A percentile compares a stretch with the other conserved stretches of the same genome.
phyloP scores from a whole-genome alignment of 495 filamentous ascomycete species.

The Aspergillus ostianus region DNA sequence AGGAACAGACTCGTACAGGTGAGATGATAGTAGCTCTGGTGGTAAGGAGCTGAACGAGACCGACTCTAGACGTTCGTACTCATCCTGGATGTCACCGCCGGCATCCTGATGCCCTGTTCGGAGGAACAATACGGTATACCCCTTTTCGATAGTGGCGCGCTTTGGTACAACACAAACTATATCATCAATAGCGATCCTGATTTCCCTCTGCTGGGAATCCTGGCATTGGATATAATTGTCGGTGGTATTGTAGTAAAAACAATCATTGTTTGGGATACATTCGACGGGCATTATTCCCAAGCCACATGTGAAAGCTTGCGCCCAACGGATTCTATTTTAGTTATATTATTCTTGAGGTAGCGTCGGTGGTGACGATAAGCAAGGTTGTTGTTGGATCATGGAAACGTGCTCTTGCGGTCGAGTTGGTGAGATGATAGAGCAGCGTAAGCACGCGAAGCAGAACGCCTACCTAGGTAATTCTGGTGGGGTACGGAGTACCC shows the following conservation, averaged over 20 bases:
- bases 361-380: too few species aligned
- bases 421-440: neutral
- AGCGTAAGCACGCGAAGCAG: neutral
- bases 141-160: neutral
- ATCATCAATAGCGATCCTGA: conserved; percentile 23
- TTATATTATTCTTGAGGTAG: too few species aligned
- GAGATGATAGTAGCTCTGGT: conserved; percentile 17
- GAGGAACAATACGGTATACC: conserved; percentile 30
- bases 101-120: conserved; percentile 1
- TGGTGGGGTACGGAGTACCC: too few species aligned
- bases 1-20: conserved; percentile 24
- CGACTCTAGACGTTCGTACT: conserved; percentile 13
- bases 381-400: too few species aligned
- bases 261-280: neutral
- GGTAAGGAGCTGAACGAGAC: conserved; percentile 20
- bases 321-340: too few species aligned
- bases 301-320: too few species aligned
- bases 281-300: neutral
- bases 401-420: neutral
- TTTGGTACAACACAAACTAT: conserved; percentile 31
- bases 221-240: conserved; percentile 20
- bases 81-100: conserved; percentile 1
- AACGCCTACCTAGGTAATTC: too few species aligned
- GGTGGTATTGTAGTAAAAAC: conserved; percentile 7
- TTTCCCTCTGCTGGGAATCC: conserved; percentile 15